Evolutionary conservation across 2,329 filamentous ascomycete genomes (phyloP), one percentile per base, ranked within the genome.

Genomic region (Penicillium sp.): DNA sequence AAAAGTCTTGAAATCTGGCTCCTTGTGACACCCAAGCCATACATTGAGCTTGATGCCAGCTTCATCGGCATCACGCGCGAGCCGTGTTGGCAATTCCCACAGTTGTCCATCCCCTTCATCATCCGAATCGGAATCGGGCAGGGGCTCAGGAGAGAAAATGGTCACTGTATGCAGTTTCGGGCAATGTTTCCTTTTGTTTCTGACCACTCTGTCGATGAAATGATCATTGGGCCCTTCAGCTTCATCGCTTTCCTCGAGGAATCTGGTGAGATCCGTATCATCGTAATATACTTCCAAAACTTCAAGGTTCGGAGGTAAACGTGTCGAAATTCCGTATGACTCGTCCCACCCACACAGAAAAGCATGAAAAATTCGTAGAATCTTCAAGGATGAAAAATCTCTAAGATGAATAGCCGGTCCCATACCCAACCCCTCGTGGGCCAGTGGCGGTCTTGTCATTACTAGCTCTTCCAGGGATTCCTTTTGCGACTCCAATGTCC

Each of bases 211-310:
- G 29, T 33, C 28, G 34, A 57, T 5, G 28, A 46, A 48, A 51
- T 5, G 10, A 24, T 51, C 47, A n/a, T 26, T 21, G 4, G 13
- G 28, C n/a, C n/a, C n/a, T n/a, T n/a, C 4, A 10, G 28, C 19
- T 28, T 34, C n/a, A n/a, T 36, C 11, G 11, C 2, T 2, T 14
- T 48, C 51, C 11, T 10, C 6, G 4, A 51, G 13, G 43, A 52
- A 43, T 16, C 1, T 0, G 18, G 33, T 28, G 24, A 51, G 23
- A 2, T 40, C 34, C 9, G 2, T 40, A 16, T 57, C 48, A 33
- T 59, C 51, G 19, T 59, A 52, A 10, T 40, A 57, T 10, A 59
- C 28, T 50, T 59, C 54, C 16, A 59, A 34, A 6, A 39, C 45
- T 26, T 55, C 54, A 29, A 59, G 44, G 29, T 23, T 50, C 9